Conservation (phyloP, 2,329 filamentous ascomycete genomes). For the Aspergillus clavatus region DNA sequence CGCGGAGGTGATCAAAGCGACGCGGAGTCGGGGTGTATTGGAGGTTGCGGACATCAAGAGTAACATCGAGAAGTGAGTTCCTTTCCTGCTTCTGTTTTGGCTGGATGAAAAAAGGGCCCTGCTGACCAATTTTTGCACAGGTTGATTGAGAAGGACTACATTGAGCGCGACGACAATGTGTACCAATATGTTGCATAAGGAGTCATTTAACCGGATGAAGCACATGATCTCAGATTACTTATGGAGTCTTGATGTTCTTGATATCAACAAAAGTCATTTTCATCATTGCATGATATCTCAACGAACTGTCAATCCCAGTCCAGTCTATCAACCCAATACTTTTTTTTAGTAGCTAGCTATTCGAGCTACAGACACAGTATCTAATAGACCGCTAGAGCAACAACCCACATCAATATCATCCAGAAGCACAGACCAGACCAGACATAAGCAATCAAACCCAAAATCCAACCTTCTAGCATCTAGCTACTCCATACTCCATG, state of each 20-base stretch:
- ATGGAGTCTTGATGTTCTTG: not conserved
- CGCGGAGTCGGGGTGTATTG: constrained; percentile 77
- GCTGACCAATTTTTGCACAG: constrained; percentile 41
- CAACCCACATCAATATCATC: too few species aligned
- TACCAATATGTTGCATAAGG: constrained; percentile 66
- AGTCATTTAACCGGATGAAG: not conserved
- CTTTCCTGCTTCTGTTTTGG: too few species aligned
- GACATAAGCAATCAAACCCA: too few species aligned
- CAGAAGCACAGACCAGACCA: too few species aligned
- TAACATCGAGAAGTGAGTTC: constrained; percentile 90
- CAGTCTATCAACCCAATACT: too few species aligned
- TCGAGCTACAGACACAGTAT: too few species aligned
- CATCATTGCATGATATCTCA: not conserved
- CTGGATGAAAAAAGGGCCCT: not conserved
- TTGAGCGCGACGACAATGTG: constrained; percentile 65
- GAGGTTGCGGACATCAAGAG: constrained; percentile 87
- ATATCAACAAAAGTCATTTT: not conserved
- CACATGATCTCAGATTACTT: too few species aligned
- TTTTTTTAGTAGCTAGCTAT: too few species aligned
- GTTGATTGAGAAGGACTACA: constrained; percentile 88
- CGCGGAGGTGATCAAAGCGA: constrained; percentile 86
- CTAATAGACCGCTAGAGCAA: too few species aligned
- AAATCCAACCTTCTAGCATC: too few species aligned
- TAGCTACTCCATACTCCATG: too few species aligned
- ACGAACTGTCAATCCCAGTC: too few species aligned